Conservation (phyloP, 176 grass and related monocot genomes). For the Cocos nucifera region DNA sequence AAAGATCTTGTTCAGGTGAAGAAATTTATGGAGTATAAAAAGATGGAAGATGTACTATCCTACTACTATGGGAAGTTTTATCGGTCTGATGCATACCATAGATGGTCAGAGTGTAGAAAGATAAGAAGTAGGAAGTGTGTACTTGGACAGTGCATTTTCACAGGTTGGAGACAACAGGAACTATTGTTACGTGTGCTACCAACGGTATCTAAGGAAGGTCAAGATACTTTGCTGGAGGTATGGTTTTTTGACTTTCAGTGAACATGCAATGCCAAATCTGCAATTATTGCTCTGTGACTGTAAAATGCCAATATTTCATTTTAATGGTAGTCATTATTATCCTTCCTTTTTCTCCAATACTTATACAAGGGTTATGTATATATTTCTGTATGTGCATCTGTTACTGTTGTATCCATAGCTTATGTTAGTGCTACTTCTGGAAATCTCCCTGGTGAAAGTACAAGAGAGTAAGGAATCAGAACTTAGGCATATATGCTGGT, state of each 20-base stretch:
- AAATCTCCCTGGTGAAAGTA: not conserved
- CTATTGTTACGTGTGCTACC: constrained; percentile 62
- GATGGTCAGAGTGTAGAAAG: constrained; percentile 68
- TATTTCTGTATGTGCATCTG: not conserved
- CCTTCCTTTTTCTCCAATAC: not conserved
- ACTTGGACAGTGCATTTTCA: constrained; percentile 72
- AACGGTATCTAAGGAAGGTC: constrained; percentile 38
- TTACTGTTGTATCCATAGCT: not conserved
- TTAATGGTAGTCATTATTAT: not conserved
- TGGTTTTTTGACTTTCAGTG: not conserved
- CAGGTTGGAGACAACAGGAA: constrained; percentile 70
- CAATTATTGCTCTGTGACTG: constrained; percentile 6
- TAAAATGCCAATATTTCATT: not conserved
- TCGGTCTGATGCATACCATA: constrained; percentile 46
- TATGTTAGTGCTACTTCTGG: not conserved
- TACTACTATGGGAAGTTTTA: constrained; percentile 90
- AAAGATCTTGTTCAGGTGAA: constrained; percentile 77
- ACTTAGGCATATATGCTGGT: no score
- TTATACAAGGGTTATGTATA: not conserved
- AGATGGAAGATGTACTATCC: constrained; percentile 62
- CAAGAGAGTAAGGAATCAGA: no score
- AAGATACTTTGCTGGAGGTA: constrained; percentile 68
- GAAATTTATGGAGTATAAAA: constrained; percentile 51
- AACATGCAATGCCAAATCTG: not conserved
- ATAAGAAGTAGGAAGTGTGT: constrained; percentile 74